A percentile compares a stretch with the other conserved stretches of the same genome.
Evolutionary conservation across 352 stramenopile species (phyloP).

Genomic region (Globisporangium yorkense): DNA sequence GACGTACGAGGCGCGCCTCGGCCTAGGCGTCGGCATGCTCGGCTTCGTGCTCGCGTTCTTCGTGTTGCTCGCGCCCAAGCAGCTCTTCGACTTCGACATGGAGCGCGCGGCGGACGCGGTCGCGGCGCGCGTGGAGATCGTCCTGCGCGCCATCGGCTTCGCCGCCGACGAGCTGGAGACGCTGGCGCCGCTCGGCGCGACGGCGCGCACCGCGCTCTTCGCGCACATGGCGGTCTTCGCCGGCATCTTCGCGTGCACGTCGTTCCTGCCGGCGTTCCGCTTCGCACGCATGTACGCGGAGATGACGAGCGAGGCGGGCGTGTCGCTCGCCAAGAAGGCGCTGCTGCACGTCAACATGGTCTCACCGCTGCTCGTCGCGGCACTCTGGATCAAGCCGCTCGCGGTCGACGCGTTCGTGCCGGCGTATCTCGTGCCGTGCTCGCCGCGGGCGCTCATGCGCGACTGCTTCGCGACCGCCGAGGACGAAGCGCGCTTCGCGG

Average conservation of each 20-base stretch:
- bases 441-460: conserved; percentile 27
- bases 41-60: conserved; percentile 57
- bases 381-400: conserved; percentile 54
- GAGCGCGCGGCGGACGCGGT: conserved; percentile 35
- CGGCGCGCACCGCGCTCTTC: conserved; percentile 26
- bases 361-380: conserved; percentile 43
- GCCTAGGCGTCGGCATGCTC: conserved; percentile 43
- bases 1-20: conserved; percentile 57
- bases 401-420: conserved; percentile 42
- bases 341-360: conserved; percentile 72
- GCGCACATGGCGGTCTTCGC: conserved; percentile 30
- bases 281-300: conserved; percentile 79
- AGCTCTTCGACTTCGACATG: conserved; percentile 62
- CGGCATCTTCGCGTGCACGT: conserved; percentile 51
- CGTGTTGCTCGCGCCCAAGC: conserved; percentile 50
- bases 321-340: conserved; percentile 24
- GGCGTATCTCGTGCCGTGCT: conserved; percentile 39
- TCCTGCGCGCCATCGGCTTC: conserved; percentile 52
- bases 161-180: conserved; percentile 52
- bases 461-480: conserved; percentile 44
- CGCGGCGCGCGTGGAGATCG: conserved; percentile 35
- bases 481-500: conserved; percentile 17
- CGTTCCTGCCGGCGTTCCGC: conserved; percentile 65
- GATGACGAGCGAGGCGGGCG: conserved; percentile 44
- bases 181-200: conserved; percentile 24